phyloP scores from a whole-genome alignment of 202 grass and related monocot species.

The Schoenoplectus triqueter region DNA sequence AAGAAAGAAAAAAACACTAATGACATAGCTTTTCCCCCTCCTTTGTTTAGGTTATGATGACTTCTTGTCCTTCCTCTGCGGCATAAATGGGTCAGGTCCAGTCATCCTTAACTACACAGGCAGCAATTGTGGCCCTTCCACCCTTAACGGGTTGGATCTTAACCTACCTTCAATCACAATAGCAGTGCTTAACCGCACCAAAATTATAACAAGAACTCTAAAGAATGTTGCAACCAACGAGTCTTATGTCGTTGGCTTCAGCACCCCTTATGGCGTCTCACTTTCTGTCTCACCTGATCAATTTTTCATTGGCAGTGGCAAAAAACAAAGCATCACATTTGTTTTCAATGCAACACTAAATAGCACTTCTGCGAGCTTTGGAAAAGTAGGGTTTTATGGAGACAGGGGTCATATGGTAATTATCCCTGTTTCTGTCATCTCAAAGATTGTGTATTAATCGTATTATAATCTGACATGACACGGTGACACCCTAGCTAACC shows the following conservation, averaged over 20 bases:
- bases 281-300: conserved; percentile 49
- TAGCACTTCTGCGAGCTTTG: conserved; percentile 67
- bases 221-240: conserved; percentile 70
- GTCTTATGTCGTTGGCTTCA: conserved; percentile 69
- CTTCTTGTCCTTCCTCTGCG: conserved; percentile 85
- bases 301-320: conserved; percentile 61
- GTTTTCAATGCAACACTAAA: conserved; percentile 66
- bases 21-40: too few relatives aligned
- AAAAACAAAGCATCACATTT: conserved; percentile 74
- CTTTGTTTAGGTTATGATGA: conserved; percentile 66
- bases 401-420: conserved; percentile 63
- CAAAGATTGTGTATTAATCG: conserved; percentile 53
- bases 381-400: conserved; percentile 75
- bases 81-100: conserved; percentile 81
- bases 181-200: conserved; percentile 68
- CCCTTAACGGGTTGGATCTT: conserved; percentile 62
- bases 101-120: conserved; percentile 87
- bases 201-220: conserved; percentile 58
- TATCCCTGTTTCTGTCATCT: conserved; percentile 74
- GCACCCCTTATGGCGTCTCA: conserved; percentile 58
- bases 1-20: neutral
- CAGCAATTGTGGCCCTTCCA: conserved; percentile 55
- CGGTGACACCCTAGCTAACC: neutral
- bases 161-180: conserved; percentile 90
- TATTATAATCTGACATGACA: conserved; percentile 7